Evolutionary conservation across 2,329 filamentous ascomycete species (phyloP), one percentile per base, ranked within the genome.

Genomic region (Colletotrichum coccodes): DNA sequence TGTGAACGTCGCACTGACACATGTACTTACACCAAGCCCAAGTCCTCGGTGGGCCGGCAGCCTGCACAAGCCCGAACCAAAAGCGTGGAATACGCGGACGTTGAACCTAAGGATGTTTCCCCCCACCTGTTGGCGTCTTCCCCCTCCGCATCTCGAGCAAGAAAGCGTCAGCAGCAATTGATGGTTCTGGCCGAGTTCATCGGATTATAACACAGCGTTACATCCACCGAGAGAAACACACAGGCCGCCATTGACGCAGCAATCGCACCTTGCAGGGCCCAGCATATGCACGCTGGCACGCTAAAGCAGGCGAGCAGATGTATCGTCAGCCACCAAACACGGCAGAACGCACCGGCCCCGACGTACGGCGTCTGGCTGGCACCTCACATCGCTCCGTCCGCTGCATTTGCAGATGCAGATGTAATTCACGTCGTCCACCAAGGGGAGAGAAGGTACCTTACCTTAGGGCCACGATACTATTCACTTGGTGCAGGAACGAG

Each of bases 401-500:
- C 11, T 14, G 28, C 40, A 47, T 21, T 18, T 60, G 21, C 56
- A 26, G 49, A 32, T 42, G 28, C 47, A 52, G 47, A 34, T 40
- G 18, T 30, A 52, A 47, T 18, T 23, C 63, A 40, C 60, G 34
- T 26, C 57, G 9, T 47, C n/a, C 47, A 34, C 28, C 52, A 68
- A 59, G 28, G 16, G 26, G 44, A 68, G 52, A 68, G 36, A 68
- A 68, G 59, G 64, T 64, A 40, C 59, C 64, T 58, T 68, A 34
- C 59, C 52, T 63, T 68, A 68, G 64, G 50, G 42, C 60, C 59
- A 54, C 32, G 60, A 52, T 32, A 69, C 66, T 60, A 69, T 69
- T 60, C 42, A 28, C 57, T 66, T 65, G 53, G 61, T 69, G 66
- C 66, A 69, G 61, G 47, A 49, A 36, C 54, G 42, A 65, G 54